phyloP scores from a whole-genome alignment of 1,284 basidiomycete genomes.

The Apiotrichum domesticum region DNA sequence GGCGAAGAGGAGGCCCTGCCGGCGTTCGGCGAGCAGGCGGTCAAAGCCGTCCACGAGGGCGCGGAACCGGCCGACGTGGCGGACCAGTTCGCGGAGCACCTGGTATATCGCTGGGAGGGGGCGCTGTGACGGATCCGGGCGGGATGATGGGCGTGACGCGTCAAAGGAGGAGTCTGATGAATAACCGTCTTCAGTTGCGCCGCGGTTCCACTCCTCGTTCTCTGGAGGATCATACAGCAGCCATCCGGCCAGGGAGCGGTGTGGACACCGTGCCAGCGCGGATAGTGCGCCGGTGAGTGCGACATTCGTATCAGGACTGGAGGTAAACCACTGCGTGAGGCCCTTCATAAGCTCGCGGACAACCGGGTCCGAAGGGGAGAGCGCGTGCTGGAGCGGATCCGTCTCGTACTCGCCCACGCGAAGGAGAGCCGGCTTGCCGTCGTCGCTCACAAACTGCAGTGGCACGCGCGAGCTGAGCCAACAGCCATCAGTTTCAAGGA shows the following conservation, averaged over 20 bases:
- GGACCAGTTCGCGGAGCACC: conserved; percentile 68
- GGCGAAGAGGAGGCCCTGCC: conserved; percentile 82
- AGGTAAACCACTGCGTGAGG: conserved; percentile 72
- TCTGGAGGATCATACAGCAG: conserved; percentile 44
- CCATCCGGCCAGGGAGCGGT: conserved; percentile 83
- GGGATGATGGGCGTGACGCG: neutral
- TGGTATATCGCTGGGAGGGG: conserved; percentile 63
- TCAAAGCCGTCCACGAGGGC: conserved; percentile 62
- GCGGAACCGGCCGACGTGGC: conserved; percentile 45
- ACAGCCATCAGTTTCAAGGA: conserved; percentile 29
- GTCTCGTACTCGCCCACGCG: conserved; percentile 13
- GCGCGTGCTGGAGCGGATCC: conserved; percentile 51
- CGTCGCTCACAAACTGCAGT: conserved; percentile 19
- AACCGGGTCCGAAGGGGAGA: conserved; percentile 73
- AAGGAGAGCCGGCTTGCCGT: conserved; percentile 18
- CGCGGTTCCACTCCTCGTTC: conserved; percentile 48
- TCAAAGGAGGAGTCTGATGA: conserved; percentile 23
- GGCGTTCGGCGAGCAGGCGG: conserved; percentile 71
- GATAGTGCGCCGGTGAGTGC: conserved; percentile 76
- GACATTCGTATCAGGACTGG: conserved; percentile 79
- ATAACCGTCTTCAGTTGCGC: conserved; percentile 22
- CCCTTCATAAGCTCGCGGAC: conserved; percentile 64
- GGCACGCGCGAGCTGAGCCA: conserved; percentile 21
- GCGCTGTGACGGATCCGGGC: neutral
- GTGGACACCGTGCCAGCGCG: conserved; percentile 70